phyloP scores from a whole-genome alignment of 1,284 basidiomycete genomes.

The Heterobasidion irregulare region DNA sequence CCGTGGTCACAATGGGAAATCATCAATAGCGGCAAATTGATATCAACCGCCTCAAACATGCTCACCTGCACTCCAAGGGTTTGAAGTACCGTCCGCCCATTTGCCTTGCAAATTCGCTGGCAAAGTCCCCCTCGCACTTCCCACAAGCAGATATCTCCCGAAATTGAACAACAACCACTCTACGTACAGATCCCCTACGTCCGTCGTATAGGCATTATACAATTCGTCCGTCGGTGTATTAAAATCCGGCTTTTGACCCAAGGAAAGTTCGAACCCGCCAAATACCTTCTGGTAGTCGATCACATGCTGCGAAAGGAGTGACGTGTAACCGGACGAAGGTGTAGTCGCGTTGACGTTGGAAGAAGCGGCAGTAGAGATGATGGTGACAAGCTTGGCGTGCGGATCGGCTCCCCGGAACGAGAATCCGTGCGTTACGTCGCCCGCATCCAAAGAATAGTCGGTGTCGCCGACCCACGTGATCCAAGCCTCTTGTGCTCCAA shows the following conservation, averaged over 20 bases:
- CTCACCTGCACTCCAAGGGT: constrained; percentile 58
- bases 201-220: constrained; percentile 39
- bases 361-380: constrained; percentile 27
- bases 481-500: constrained; percentile 40
- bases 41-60: constrained; percentile 3
- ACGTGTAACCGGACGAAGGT: constrained; percentile 20
- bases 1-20: background rate
- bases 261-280: constrained; percentile 41
- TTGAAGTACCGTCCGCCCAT: constrained; percentile 48
- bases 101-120: constrained; percentile 71
- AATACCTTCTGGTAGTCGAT: constrained; percentile 38
- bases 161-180: constrained; percentile 71
- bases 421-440: constrained; percentile 43
- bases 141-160: constrained; percentile 58
- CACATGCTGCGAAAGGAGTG: constrained; percentile 37
- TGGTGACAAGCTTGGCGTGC: constrained; percentile 33
- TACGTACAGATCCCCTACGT: constrained; percentile 53
- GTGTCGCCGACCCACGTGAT: constrained; percentile 67
- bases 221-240: constrained; percentile 50
- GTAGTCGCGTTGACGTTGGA: constrained; percentile 2
- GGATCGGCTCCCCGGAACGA: constrained; percentile 59
- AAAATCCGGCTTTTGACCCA: constrained; percentile 50
- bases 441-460: constrained; percentile 55
- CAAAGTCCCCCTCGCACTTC: constrained; percentile 51
- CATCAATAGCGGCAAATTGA: background rate